Evolutionary conservation across 208 protist genomes (phyloP), one percentile per base, ranked within the genome.

Genomic region (Trypanosoma vivax): DNA sequence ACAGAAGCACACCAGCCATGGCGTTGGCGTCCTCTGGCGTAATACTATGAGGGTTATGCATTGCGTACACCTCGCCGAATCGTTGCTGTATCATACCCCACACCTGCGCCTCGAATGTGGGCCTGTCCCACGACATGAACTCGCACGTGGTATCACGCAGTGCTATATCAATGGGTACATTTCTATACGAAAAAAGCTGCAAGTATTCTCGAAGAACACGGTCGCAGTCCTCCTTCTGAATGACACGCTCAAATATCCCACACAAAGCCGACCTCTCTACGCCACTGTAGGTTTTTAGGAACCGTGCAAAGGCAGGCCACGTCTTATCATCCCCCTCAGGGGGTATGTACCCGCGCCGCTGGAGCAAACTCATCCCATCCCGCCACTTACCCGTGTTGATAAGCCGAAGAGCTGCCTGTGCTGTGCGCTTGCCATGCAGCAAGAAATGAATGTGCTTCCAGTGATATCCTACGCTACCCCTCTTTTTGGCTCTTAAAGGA

Each of bases 401-500:
- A 33, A 78, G 49, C 45, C 69, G 64, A 41, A 79, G 43, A 9
- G 79, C 83, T 25, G 76, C 69, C 31, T 79, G 71, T 29, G 64
- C 50, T 24, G 89, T 82, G 63, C 70, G 70, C 52, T 90, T 90
- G 68, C 90, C 76, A 40, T 89, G 82, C 29, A 87, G 60, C 11
- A 84, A 66, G 45, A 67, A 77, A 49, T 93, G 86, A 28, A 93
- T 63, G 55, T 93, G 86, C 64, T 90, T 90, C 83, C 86, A 93
- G 67, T 93, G 86, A 60, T 88, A 93, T 34, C 56, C 46, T 43
- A 88, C 71, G 31, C 55, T 64, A 34, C 34, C 42, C 14, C 62
- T 0, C 35, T 60, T 72, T 40, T 63, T 53, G 25, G 25, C 24
- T 38, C 40, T 38, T 39, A 19, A 24, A 11, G 51, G 27, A 37